Base-by-base conservation (phyloP, 805 yeast genomes). In the Candida ovalis region DNA sequence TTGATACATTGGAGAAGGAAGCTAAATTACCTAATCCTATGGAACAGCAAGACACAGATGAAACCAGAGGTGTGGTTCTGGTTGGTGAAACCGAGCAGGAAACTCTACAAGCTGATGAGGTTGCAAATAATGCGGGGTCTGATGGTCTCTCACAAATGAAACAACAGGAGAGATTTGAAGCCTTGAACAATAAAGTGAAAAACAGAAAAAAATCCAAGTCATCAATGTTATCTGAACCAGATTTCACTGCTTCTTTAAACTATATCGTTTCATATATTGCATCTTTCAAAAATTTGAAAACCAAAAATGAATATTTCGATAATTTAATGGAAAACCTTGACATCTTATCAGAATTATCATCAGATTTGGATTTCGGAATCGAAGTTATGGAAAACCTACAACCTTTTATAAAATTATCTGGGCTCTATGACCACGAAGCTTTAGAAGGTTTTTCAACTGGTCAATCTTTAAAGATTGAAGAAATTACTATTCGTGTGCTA, bases 1-100 rank as follows among this genome's bases (percentile, higher is more conserved):
- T 90, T 48, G 88, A 84, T n/a, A 82, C 90, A 0, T 83, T 85
- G 18, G 64, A 68, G 24, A 80, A 76, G 57, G 86, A 84, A 63
- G 97, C 96, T 1, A 86, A 81, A 54, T 51, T 84, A 4, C 56
- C 80, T 51, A 76, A 71, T 24, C 55, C 42, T 7, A 56, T 48
- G 9, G 53, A 48, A 4, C 55, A 49, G 10, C 48, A 44, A 27
- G 55, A 45, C 9, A 9, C 35, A 9, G 36, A 57, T 5, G 55
- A 48, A 2, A 58, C 50, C 6, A 25, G 17, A 9, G 42, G 22
- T 19, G 10, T 38, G 9, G 38, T 39, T 17, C n/a, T 44, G 4
- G 46, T 43, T 30, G 35, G 17, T 30, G 35, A 30, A 10, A 10
- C 35, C 17, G 35, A 30, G 12, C 35, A 30, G 28, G 28, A 25